phyloP scores from a whole-genome alignment of 2,329 filamentous ascomycete species.

The Aureobasidium sp. region DNA sequence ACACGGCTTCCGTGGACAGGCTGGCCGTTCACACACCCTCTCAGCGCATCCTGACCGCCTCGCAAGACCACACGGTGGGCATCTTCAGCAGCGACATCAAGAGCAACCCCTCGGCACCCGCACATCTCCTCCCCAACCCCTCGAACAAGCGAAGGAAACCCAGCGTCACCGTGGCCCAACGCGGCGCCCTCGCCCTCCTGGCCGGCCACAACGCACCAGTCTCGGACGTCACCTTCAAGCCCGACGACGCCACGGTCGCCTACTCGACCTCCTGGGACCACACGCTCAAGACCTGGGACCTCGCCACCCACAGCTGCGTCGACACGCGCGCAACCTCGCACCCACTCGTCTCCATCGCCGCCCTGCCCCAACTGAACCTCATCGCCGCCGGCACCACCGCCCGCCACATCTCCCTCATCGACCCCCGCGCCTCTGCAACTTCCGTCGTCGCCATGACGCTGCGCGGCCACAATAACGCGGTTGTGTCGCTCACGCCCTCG shows the following conservation, averaged over 20 bases:
- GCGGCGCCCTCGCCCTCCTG: conserved; percentile 69
- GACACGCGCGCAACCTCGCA: conserved; percentile 77
- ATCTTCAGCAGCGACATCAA: conserved; percentile 78
- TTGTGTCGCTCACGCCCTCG: conserved; percentile 50
- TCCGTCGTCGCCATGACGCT: conserved; percentile 82
- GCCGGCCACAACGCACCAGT: conserved; percentile 64
- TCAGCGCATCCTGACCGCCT: conserved; percentile 75
- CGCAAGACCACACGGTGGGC: conserved; percentile 73
- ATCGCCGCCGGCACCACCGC: conserved; percentile 71
- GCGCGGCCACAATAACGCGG: conserved; percentile 72
- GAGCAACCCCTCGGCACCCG: conserved; percentile 63
- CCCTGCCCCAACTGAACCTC: conserved; percentile 57
- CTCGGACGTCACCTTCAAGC: conserved; percentile 76
- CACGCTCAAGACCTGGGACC: conserved; percentile 80
- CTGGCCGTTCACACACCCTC: conserved; percentile 65
- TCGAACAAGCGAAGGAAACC: conserved; percentile 68
- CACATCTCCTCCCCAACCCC: conserved; percentile 56
- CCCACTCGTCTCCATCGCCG: conserved; percentile 68
- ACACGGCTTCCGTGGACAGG: conserved; percentile 64
- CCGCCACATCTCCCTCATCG: conserved; percentile 83
- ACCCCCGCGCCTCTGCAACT: conserved; percentile 70
- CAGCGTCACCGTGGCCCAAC: conserved; percentile 47
- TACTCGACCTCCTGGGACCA: conserved; percentile 92
- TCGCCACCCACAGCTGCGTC: conserved; percentile 70
- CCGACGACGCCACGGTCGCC: conserved; percentile 73